Conservation (phyloP, 495 filamentous ascomycete genomes). For the Daldinia childiae region DNA sequence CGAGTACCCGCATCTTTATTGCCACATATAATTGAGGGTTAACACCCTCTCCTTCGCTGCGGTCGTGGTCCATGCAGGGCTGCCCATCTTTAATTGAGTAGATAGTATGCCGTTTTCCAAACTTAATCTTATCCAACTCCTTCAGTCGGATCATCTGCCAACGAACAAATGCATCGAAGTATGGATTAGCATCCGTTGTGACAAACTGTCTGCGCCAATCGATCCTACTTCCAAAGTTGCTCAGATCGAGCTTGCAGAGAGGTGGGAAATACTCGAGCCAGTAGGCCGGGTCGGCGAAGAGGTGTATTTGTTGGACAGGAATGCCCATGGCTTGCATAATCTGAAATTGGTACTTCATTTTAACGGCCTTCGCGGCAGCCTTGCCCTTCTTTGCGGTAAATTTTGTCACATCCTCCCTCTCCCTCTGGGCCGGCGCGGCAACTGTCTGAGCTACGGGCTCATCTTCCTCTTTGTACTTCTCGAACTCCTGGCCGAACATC, state of each 20-base stretch:
- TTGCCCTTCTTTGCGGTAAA: slow-evolving; percentile 96
- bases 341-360: slow-evolving; percentile 71
- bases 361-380: slow-evolving; percentile 87
- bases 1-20: slow-evolving; percentile 86
- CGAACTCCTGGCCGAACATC: slow-evolving; percentile 89
- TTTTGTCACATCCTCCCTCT: slow-evolving; percentile 81
- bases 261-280: slow-evolving; percentile 93
- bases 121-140: slow-evolving; percentile 92
- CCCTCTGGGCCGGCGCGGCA: slow-evolving; percentile 33
- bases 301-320: slow-evolving; percentile 85
- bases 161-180: slow-evolving; percentile 93
- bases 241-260: slow-evolving; percentile 80
- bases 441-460: slow-evolving; percentile 46
- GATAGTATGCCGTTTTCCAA: slow-evolving; percentile 92
- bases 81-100: slow-evolving; percentile 98
- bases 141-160: slow-evolving; percentile 98
- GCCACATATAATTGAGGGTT: slow-evolving; percentile 92
- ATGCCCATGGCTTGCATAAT: slow-evolving; percentile 80
- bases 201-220: slow-evolving; percentile 94
- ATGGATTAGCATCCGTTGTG: slow-evolving; percentile 96
- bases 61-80: slow-evolving; percentile 97
- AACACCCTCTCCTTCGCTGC: slow-evolving; percentile 89
- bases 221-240: slow-evolving; percentile 83
- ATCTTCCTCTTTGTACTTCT: slow-evolving; percentile 72
- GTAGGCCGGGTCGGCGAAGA: slow-evolving; percentile 85